Evolutionary conservation across 306 rosid species (phyloP), one percentile per base, ranked within the genome.

Genomic region (Argentina anserina): DNA sequence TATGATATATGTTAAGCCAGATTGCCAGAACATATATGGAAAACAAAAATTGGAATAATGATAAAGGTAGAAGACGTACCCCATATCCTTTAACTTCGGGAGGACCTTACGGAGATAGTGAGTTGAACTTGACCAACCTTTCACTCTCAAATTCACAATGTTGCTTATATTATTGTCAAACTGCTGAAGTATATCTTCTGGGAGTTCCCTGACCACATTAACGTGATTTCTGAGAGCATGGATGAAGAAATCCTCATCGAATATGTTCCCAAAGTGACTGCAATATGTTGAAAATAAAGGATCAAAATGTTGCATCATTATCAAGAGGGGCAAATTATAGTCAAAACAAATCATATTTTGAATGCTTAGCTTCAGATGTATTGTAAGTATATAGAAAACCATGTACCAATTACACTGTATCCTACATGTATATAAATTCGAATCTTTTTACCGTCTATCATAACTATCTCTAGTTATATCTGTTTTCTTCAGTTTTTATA

Each of bases 31-130:
- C 46, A 37, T 64, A 61, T 33, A 17, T 7, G 39, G 14, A 33
- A 14, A 28, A 59, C 21, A 31, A 31, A 23, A 45, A 5, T 59
- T 21, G 12, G 52, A 59, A 68, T 34, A 39, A 28, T 14, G 28
- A 31, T 7, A 79, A 12, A 39, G 21, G 18, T 23, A 69, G 47
- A 52, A 21, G 28, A 69, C 92, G 52, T 81, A 91, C 97, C 94
- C 81, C 89, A 88, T 77, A 72, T 81, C 82, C 80, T 84, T 61
- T 81, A 94, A 89, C 81, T 86, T 86, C 8, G 98, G 98, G 76
- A 94, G 97, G 79, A 94, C 98, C 85, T 91, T 94, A 46, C 87
- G 94, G 71, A 91, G 83, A 91, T 94, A 94, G 85, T 94, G 76
- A 74, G 87, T 59, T 25, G 97, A 76, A 86, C 95, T 91, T 50